Conservation (phyloP, 805 yeast genomes). For the Martiniozyma abietophila region DNA sequence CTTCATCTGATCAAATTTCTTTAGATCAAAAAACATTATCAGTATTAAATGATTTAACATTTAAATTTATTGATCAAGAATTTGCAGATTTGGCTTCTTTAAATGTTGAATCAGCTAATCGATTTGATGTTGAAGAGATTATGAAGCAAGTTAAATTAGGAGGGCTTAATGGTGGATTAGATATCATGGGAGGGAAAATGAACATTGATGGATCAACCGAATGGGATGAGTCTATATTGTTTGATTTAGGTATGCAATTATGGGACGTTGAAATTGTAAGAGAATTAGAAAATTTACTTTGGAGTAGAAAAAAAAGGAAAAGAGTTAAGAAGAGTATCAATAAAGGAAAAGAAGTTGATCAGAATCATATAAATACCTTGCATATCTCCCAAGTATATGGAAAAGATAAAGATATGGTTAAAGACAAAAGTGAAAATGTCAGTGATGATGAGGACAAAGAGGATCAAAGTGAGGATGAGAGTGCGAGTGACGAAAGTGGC, state of each 20-base stretch:
- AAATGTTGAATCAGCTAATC: conserved; percentile 22
- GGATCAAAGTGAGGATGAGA: conserved; percentile 5
- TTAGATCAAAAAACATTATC: too few species aligned
- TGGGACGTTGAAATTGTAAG: conserved; percentile 12
- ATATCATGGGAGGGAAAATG: conserved; percentile 11
- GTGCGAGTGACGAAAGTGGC: conserved; percentile 2
- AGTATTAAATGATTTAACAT: conserved; percentile 26
- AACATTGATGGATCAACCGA: conserved; percentile 3
- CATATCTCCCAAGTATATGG: too few species aligned
- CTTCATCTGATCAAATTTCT: not conserved
- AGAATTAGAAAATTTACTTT: conserved; percentile 10
- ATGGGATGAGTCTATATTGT: conserved; percentile 2
- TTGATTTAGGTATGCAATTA: conserved; percentile 8
- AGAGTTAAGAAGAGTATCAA: not conserved
- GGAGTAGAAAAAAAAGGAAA: conserved; percentile 2
- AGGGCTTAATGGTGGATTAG: not conserved
- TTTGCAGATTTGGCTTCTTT: conserved; percentile 27
- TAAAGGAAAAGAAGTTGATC: not conserved
- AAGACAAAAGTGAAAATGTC: conserved; percentile 1
- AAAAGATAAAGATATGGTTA: not conserved
- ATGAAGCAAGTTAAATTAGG: conserved; percentile 23
- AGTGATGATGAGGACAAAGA: conserved; percentile 4
- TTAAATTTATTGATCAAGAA: conserved; percentile 29
- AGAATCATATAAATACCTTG: too few species aligned
- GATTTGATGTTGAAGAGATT: conserved; percentile 27